A percentile compares a stretch with the other conserved stretches of the same genome.
Evolutionary conservation across 2,329 filamentous ascomycete species (phyloP).

Genomic region (Colletotrichum cereale): DNA sequence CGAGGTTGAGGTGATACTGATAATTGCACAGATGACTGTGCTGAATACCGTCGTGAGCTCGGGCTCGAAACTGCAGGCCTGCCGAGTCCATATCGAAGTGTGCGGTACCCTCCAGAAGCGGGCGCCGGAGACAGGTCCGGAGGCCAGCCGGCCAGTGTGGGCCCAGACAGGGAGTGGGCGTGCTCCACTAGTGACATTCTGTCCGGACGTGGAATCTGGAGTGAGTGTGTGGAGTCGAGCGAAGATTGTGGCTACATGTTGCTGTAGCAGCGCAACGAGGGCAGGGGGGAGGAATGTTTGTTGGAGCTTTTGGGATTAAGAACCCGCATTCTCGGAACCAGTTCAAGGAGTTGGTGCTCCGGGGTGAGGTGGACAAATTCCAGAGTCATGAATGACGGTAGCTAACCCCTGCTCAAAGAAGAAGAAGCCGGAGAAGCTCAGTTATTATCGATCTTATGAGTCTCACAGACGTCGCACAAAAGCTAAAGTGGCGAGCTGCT

Average conservation of each 20-base stretch:
- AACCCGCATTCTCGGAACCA: background rate
- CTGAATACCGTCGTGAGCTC: background rate
- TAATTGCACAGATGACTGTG: no score
- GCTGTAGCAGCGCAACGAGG: background rate
- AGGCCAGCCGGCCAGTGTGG: conserved; percentile 17
- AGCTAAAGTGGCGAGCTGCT: conserved; percentile 34
- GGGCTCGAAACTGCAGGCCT: background rate
- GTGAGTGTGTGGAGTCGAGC: background rate
- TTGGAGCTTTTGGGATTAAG: conserved; percentile 4
- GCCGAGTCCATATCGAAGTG: background rate
- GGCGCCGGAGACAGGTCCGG: conserved; percentile 26
- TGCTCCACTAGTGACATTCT: conserved; percentile 1
- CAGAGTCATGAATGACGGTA: conserved; percentile 9
- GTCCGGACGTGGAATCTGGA: background rate
- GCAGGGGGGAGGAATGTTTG: background rate
- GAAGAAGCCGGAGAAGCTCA: conserved; percentile 16
- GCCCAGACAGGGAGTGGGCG: background rate
- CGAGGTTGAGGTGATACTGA: background rate
- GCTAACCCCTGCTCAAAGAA: background rate
- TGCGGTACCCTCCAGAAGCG: background rate
- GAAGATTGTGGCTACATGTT: background rate
- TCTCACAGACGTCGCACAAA: conserved; percentile 28
- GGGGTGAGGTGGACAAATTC: background rate
- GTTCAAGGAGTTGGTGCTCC: conserved; percentile 15
- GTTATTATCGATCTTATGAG: conserved; percentile 16